Percentiles rank a stretch among this genome's conserved stretches.
Conservation (phyloP, 768 basidiomycete genomes). For the Lactarius trivialis region DNA sequence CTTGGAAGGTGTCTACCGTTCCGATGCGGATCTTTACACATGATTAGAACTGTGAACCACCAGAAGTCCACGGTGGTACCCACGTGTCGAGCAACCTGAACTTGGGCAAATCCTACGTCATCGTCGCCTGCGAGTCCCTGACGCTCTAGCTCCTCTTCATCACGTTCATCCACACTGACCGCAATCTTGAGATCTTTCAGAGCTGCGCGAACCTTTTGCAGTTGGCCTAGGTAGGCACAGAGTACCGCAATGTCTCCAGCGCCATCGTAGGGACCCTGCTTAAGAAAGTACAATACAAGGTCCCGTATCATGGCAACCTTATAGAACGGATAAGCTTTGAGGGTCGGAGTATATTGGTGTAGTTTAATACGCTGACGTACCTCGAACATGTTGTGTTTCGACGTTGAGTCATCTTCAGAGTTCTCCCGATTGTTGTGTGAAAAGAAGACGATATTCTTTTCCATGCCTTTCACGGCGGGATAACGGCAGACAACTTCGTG, state of each 20-base stretch:
- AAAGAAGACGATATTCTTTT: slow-evolving; percentile 61
- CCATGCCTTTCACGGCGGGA: slow-evolving; percentile 54
- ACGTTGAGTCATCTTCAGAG: slow-evolving; percentile 52
- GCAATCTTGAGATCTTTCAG: slow-evolving; percentile 42
- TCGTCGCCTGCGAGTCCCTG: slow-evolving; percentile 40
- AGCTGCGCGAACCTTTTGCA: slow-evolving; percentile 39
- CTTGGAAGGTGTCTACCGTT: slow-evolving; percentile 76
- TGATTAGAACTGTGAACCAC: background rate
- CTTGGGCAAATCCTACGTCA: slow-evolving; percentile 35
- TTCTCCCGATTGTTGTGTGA: slow-evolving; percentile 57
- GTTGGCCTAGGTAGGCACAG: slow-evolving; percentile 48
- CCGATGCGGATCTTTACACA: slow-evolving; percentile 51
- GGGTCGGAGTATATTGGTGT: background rate
- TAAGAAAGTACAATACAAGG: slow-evolving; percentile 47
- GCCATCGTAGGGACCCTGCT: slow-evolving; percentile 42
- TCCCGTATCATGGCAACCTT: slow-evolving; percentile 45
- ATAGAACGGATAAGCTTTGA: background rate
- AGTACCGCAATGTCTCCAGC: slow-evolving; percentile 49
- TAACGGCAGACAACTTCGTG: slow-evolving; percentile 46
- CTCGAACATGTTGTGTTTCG: slow-evolving; percentile 65
- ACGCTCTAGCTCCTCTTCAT: slow-evolving; percentile 52
- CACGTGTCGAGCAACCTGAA: slow-evolving; percentile 50
- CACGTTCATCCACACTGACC: slow-evolving; percentile 62
- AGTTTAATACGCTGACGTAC: slow-evolving; percentile 30
- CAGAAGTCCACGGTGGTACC: slow-evolving; percentile 17